A percentile compares a stretch with the other conserved stretches of the same genome.
phyloP scores from a whole-genome alignment of 805 yeast genomes.

The Lachancea kluyveri region DNA sequence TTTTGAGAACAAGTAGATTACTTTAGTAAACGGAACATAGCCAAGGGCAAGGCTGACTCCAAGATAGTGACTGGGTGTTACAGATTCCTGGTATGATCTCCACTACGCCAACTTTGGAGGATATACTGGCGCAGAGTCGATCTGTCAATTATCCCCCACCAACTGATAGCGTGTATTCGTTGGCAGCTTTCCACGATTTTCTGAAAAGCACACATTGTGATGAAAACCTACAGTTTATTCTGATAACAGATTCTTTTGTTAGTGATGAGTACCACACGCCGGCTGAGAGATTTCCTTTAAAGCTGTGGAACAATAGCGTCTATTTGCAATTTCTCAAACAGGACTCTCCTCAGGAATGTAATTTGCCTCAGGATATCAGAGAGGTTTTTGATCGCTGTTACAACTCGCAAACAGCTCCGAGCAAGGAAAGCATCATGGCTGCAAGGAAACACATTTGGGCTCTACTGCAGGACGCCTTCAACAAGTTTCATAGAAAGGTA shows the following conservation, averaged over 20 bases:
- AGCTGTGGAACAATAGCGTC: slow-evolving; percentile 19
- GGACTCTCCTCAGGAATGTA: slow-evolving; percentile 27
- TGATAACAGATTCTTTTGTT: slow-evolving; percentile 9
- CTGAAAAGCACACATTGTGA: slow-evolving; percentile 24
- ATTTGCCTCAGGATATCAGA: slow-evolving; percentile 23
- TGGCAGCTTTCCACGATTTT: slow-evolving; percentile 20
- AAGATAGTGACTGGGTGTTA: no score
- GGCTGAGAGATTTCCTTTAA: slow-evolving; percentile 9
- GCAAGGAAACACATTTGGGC: slow-evolving; percentile 23
- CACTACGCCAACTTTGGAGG: slow-evolving; percentile 1
- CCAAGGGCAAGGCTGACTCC: no score
- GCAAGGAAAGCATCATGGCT: slow-evolving; percentile 12
- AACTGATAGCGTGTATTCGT: slow-evolving; percentile 11
- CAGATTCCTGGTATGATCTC: not conserved
- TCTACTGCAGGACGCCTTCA: slow-evolving; percentile 23
- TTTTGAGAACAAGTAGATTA: no score
- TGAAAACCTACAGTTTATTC: slow-evolving; percentile 27
- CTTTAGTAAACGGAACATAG: no score
- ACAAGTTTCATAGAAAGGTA: no score
- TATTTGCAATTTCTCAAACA: slow-evolving; percentile 20
- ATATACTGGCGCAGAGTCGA: no score
- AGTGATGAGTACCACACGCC: slow-evolving; percentile 2
- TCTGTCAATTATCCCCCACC: slow-evolving; percentile 1
- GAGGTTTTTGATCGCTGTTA: slow-evolving; percentile 18
- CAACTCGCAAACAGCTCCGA: slow-evolving; percentile 12